Percentiles rank a stretch among this genome's conserved stretches.
Evolutionary conservation across 2,329 filamentous ascomycete genomes (phyloP).

Genomic region (Sporothrix dimorphospora): DNA sequence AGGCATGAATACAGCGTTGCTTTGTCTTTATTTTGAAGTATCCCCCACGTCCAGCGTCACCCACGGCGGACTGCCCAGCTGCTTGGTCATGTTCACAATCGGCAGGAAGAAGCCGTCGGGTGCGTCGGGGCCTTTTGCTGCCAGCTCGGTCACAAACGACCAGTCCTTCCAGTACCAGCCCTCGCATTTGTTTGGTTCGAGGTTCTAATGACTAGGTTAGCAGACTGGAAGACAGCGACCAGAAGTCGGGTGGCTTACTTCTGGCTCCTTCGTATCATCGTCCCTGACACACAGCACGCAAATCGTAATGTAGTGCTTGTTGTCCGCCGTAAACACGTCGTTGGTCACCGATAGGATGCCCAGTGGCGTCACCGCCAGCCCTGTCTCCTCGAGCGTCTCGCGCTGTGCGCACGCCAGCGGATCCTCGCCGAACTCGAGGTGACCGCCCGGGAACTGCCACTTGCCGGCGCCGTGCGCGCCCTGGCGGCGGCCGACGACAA

Average conservation of each 20-base stretch:
- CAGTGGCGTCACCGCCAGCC: slow-evolving; percentile 56
- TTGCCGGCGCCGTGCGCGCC: slow-evolving; percentile 50
- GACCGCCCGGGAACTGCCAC: slow-evolving; percentile 72
- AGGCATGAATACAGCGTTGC: too few relatives aligned
- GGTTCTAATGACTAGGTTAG: too few relatives aligned
- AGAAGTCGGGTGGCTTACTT: too few relatives aligned
- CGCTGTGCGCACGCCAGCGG: slow-evolving; percentile 65
- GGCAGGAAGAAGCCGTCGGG: slow-evolving; percentile 46
- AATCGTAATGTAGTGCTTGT: slow-evolving; percentile 75
- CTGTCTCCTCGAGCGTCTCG: slow-evolving; percentile 73
- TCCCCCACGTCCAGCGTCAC: slow-evolving; percentile 14
- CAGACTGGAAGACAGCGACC: too few relatives aligned
- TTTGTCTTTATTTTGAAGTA: too few relatives aligned
- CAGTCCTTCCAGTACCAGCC: slow-evolving; percentile 54
- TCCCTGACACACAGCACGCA: slow-evolving; percentile 62
- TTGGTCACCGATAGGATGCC: slow-evolving; percentile 67
- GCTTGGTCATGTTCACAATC: slow-evolving; percentile 43
- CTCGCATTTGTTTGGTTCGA: slow-evolving; percentile 56
- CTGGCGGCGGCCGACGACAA: slow-evolving; percentile 53
- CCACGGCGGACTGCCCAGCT: slow-evolving; percentile 34
- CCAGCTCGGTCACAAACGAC: slow-evolving; percentile 46
- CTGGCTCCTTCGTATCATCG: slow-evolving; percentile 52
- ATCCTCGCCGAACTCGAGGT: slow-evolving; percentile 71
- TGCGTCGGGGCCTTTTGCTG: slow-evolving; percentile 38
- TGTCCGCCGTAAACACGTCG: slow-evolving; percentile 61